Base-by-base conservation (phyloP, 768 basidiomycete genomes). In the Leccinum barrowsii region DNA sequence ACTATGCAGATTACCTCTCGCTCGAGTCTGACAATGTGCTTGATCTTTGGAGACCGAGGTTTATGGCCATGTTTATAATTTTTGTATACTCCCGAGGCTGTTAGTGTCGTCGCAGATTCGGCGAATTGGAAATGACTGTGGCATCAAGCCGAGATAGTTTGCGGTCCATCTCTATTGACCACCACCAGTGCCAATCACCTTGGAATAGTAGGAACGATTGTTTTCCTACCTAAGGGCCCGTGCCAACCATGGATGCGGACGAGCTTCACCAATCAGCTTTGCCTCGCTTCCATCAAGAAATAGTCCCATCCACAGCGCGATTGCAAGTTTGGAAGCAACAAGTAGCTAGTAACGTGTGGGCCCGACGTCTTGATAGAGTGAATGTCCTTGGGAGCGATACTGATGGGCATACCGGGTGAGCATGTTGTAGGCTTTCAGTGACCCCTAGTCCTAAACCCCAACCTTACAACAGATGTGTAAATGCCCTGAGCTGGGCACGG, bases 401-500 rank as follows among this genome's bases (percentile, higher is more conserved):
- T 49, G 67, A 73, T 19, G 87, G 92, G 1, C 92, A 94, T 71
- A 82, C 80, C 42, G 92, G 91, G 86, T 86, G 61, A 64, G 69
- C n/a, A 34, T 42, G 30, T 66, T 7, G n/a, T 19, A 12, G 32
- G 24, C 44, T 10, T 47, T 47, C 30, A 32, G 30, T 50, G 24
- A 52, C 48, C 52, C 30, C 52, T 51, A 21, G 48, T 15, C 44
- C 6, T 48, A 11, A 47, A 22, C 32, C 11, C 22, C 50, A 26
- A 26, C 22, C 19, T n/a, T n/a, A n/a, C 7, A 21, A 59, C 50
- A 89, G 88, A 55, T 91, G 89, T 63, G 87, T 90, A 30, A 92
- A 92, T 66, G 86, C 90, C 32, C 64, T 91, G 35, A 85, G 83
- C 59, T 92, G 90, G 90, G 82, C 86, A 2, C 75, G 75, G 50